A percentile compares a stretch with the other conserved stretches of the same genome.
phyloP scores from a whole-genome alignment of 2,329 filamentous ascomycete genomes.

The Arthrobotrys pseudoclavata region DNA sequence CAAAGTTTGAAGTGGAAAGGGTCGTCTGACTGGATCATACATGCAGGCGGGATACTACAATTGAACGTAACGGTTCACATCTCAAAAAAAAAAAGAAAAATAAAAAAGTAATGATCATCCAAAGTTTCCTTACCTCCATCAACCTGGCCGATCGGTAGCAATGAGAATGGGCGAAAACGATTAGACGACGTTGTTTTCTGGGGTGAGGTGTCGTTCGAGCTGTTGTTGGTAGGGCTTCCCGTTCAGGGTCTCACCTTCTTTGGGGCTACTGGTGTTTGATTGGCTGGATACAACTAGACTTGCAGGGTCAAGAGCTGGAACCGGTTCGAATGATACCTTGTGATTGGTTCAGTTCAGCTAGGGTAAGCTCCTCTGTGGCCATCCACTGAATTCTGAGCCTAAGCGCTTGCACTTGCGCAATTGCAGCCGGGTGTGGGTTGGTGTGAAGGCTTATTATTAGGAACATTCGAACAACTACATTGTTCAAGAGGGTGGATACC shows the following conservation, averaged over 20 bases:
- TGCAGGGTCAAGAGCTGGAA: slow-evolving; percentile 28
- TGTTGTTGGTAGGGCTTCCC: slow-evolving; percentile 16
- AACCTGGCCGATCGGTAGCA: slow-evolving; percentile 27
- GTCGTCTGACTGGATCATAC: slow-evolving; percentile 54
- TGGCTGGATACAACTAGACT: slow-evolving; percentile 33
- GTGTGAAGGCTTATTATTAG: slow-evolving; percentile 31
- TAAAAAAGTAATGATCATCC: slow-evolving; percentile 1
- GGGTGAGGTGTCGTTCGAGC: slow-evolving; percentile 9
- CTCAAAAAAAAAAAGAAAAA: background rate
- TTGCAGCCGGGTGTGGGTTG: background rate
- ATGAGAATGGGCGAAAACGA: slow-evolving; percentile 10
- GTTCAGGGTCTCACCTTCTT: slow-evolving; percentile 18
- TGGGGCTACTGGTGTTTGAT: slow-evolving; percentile 7
- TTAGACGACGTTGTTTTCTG: slow-evolving; percentile 5
- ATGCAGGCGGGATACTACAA: slow-evolving; percentile 10
- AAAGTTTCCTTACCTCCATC: slow-evolving; percentile 8
- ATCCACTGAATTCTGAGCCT: slow-evolving; percentile 22
- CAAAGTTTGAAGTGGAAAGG: slow-evolving; percentile 2
- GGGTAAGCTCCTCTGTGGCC: slow-evolving; percentile 3
- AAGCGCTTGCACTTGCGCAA: slow-evolving; percentile 44
- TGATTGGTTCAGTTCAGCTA: slow-evolving; percentile 50
- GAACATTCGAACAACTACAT: slow-evolving; percentile 5
- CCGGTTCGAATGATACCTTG: slow-evolving; percentile 29
- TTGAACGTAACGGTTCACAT: slow-evolving; percentile 16
- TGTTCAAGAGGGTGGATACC: background rate